Evolutionary conservation across 345 rosid genomes (phyloP), one percentile per base, ranked within the genome.

Genomic region (Brassica juncea): DNA sequence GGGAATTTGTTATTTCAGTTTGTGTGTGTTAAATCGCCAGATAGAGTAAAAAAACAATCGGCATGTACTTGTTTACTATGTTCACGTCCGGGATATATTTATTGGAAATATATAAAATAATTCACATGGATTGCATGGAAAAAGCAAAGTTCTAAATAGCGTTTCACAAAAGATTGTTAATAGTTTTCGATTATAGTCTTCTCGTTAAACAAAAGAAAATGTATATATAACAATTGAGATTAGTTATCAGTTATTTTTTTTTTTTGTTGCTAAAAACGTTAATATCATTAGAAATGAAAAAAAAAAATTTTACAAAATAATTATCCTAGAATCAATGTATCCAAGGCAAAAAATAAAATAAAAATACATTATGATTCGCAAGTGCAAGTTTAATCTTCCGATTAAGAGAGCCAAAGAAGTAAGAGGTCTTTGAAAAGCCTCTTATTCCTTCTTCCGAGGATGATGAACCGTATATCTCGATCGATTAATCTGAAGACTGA

Each of bases 51-150:
- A 44, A 4, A 1, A 65, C 34, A 10, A 14, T 32, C 32, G 9
- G 49, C 61, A 73, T 30, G 4, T 47, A 31, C 64, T 47, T 73
- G 30, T 61, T 42, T 54, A 30, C 21, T 72, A 34, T 61, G 21
- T 47, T 65, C 71, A 52, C 71, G 25, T 19, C 49, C 49, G 63
- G 63, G 32, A 11, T 44, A 16, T 42, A 42, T 72, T 57, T 6
- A 57, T 58, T 57, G 11, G 16, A 70, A 15, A 9, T 31, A 34
- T 57, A 34, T 72, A 37, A 37, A 57, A 4, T 31, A 12, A 5
- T 54, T 66, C 71, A 58, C 73, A 75, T 58, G 67, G 19, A 58
- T 39, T 19, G 69, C 74, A 68, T 42, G 31, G 34, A 59, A 34
- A 54, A 59, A 39, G 31, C 21, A 66, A 59, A 35, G 55, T 14